Evolutionary conservation across 352 stramenopile species (phyloP), one percentile per base, ranked within the genome.

Genomic region (Pythium sukuiense): DNA sequence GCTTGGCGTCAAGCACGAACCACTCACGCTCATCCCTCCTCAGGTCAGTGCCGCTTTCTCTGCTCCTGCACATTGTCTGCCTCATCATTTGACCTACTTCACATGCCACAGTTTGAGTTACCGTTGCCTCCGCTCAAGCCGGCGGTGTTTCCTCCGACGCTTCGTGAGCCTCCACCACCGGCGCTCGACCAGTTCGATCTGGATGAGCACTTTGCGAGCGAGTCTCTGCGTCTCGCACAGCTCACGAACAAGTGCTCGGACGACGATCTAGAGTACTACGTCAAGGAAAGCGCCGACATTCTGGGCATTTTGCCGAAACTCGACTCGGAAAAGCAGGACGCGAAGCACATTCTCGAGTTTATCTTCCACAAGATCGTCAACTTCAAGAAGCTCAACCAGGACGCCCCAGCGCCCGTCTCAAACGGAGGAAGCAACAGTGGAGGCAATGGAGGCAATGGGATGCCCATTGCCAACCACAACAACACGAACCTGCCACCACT

Each of bases 111-210:
- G 67, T 99, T 99, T 75, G 95, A 99, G 71, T 93, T 89, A 30
- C 96, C 96, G 24, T 77, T 98, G 26, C 96, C 96, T 11, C 90
- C 92, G 1, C 76, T 99, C 5, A 89, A 93, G 65, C 92, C 96
- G 16, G 94, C 96, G 6, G 91, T 98, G 13, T 99, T 99, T 61
- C 88, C 90, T n/a, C 96, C 96, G 20, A 87, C 88, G 26, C 77
- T 98, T 54, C 86, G 90, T 18, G 92, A 98, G 59, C 88, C 81
- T 11, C 91, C 89, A 27, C 81, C 92, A 9, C 96, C 96, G 6
- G 90, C 92, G 37, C 73, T 99, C 30, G 96, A 99, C 61, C 92
- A 98, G 64, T 99, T 99, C 67, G 94, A 99, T 82, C 81, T 99
- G 18, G 96, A 99, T 71, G 96, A 99, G 72, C 93, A 98, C 71